Evolutionary conservation across 805 yeast species (phyloP).

Genomic region (Cyberlindnera bimundalis): DNA sequence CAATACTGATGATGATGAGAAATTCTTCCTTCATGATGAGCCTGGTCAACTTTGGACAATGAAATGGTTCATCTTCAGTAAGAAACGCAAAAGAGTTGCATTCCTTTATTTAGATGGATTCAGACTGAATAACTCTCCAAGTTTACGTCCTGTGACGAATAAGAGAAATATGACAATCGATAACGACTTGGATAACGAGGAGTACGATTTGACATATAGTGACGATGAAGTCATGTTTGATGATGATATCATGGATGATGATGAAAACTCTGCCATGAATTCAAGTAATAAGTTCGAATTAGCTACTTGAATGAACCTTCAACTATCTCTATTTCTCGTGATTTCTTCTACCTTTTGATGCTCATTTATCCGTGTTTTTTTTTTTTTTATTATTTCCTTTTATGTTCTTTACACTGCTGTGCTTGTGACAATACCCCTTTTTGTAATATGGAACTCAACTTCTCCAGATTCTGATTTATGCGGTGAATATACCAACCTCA

Average conservation of each 20-base stretch:
- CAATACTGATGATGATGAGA: slow-evolving; percentile 38
- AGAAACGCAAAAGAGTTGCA: slow-evolving; percentile 87
- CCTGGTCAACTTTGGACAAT: slow-evolving; percentile 39
- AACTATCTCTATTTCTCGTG: too few species aligned
- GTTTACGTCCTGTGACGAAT: slow-evolving; percentile 31
- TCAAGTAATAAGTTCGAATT: slow-evolving; percentile 10
- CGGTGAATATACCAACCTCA: slow-evolving; percentile 42
- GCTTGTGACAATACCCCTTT: slow-evolving; percentile 15
- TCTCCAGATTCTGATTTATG: slow-evolving; percentile 10
- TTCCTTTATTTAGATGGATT: slow-evolving; percentile 68
- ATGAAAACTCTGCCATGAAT: slow-evolving; percentile 11
- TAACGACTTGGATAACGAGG: slow-evolving; percentile 37
- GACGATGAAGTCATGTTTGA: slow-evolving; percentile 34
- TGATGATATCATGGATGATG: slow-evolving; percentile 30
- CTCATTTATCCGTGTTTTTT: background rate
- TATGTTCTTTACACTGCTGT: too few species aligned
- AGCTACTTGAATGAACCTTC: slow-evolving; percentile 3
- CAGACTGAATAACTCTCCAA: slow-evolving; percentile 36
- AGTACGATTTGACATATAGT: slow-evolving; percentile 42
- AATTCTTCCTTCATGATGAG: slow-evolving; percentile 24
- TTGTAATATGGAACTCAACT: slow-evolving; percentile 27
- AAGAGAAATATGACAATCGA: slow-evolving; percentile 34
- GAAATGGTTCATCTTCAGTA: slow-evolving; percentile 91
- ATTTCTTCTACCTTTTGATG: too few species aligned
- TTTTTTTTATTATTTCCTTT: background rate